Evolutionary conservation across 2,329 filamentous ascomycete genomes (phyloP).

Genomic region (Nannizziopsis arthrosporioides): DNA sequence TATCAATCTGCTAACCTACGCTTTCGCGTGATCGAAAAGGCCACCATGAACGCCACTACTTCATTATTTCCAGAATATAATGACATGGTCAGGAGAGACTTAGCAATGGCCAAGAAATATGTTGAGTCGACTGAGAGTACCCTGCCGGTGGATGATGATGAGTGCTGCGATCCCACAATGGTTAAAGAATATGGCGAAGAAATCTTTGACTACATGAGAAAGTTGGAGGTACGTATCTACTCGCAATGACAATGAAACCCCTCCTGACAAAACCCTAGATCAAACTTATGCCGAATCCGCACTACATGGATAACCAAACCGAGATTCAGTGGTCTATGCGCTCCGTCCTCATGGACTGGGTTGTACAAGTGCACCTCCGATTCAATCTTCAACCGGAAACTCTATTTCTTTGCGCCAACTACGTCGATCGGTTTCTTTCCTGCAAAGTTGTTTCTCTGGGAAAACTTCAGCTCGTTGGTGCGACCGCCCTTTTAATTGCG

Average conservation of each 20-base stretch:
- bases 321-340: slow-evolving; percentile 99
- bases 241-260: background rate
- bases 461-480: slow-evolving; percentile 90
- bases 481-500: slow-evolving; percentile 88
- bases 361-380: slow-evolving; percentile 87
- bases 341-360: slow-evolving; percentile 92
- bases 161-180: slow-evolving; percentile 91
- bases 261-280: slow-evolving; percentile 37
- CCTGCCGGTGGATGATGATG: slow-evolving; percentile 65
- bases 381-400: slow-evolving; percentile 90
- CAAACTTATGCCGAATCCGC: slow-evolving; percentile 70
- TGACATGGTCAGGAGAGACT: slow-evolving; percentile 57
- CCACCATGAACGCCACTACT: slow-evolving; percentile 51
- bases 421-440: slow-evolving; percentile 91
- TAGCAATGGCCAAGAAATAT: slow-evolving; percentile 54
- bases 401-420: slow-evolving; percentile 88
- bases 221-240: slow-evolving; percentile 60
- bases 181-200: slow-evolving; percentile 93
- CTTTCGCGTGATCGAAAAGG: slow-evolving; percentile 62
- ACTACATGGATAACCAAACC: slow-evolving; percentile 96
- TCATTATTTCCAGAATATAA: slow-evolving; percentile 64
- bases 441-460: slow-evolving; percentile 88
- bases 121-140: slow-evolving; percentile 53
- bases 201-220: slow-evolving; percentile 84
- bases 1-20: slow-evolving; percentile 68